Evolutionary conservation across 768 basidiomycete species (phyloP).

Genomic region (Trametes cubensis): DNA sequence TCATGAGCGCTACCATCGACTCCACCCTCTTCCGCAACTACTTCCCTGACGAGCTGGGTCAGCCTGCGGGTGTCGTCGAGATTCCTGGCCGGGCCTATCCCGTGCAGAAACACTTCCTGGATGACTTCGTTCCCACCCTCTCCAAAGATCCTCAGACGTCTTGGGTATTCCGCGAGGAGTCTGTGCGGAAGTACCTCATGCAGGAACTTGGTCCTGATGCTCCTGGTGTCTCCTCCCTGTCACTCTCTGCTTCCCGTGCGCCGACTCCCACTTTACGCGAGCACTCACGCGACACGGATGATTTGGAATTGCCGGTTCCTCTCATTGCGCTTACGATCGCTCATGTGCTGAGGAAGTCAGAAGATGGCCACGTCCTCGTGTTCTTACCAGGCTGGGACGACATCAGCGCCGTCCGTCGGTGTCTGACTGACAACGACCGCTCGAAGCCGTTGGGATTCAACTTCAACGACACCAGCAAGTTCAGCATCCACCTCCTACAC

Average conservation of each 20-base stretch:
- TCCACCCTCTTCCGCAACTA: conserved; percentile 87
- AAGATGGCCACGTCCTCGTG: conserved; percentile 86
- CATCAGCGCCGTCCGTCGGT: conserved; percentile 70
- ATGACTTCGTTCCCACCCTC: conserved; percentile 68
- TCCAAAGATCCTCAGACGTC: conserved; percentile 38
- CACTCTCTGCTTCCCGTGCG: conserved; percentile 16
- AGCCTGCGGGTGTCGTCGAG: conserved; percentile 70
- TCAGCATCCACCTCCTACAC: conserved; percentile 80
- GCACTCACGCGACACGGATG: conserved; percentile 46
- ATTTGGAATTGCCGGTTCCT: conserved; percentile 78
- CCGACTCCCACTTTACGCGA: conserved; percentile 22
- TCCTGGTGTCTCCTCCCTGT: conserved; percentile 21
- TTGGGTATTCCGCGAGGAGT: conserved; percentile 75
- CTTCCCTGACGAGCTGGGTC: conserved; percentile 66
- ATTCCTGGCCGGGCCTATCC: conserved; percentile 93
- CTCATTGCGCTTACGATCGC: conserved; percentile 81
- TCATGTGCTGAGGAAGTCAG: conserved; percentile 70
- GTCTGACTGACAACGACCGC: conserved; percentile 52
- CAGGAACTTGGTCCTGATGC: conserved; percentile 58
- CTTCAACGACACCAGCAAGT: conserved; percentile 61
- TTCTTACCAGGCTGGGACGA: conserved; percentile 96
- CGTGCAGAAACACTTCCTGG: conserved; percentile 78
- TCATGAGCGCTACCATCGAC: conserved; percentile 98
- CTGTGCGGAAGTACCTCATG: conserved; percentile 69
- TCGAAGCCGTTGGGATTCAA: conserved; percentile 54